Evolutionary conservation across 2,329 filamentous ascomycete species (phyloP).

Genomic region (Curvularia sp.): DNA sequence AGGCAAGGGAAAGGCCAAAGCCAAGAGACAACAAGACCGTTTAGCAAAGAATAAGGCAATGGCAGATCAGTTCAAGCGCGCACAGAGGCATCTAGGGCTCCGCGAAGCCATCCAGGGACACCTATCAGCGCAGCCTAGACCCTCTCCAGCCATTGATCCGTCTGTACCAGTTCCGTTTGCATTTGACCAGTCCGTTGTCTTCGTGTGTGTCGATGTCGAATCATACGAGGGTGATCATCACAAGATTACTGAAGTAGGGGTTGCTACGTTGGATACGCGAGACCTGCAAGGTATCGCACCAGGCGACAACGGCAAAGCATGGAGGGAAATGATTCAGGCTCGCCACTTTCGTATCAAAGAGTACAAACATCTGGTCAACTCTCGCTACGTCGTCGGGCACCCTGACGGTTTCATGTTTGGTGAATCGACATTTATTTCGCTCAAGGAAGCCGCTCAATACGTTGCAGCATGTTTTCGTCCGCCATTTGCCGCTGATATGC

Average conservation of each 20-base stretch:
- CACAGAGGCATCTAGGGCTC: conserved; percentile 75
- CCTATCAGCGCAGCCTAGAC: neutral
- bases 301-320: conserved; percentile 67
- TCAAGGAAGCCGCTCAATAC: conserved; percentile 53
- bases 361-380: conserved; percentile 70
- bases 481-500: conserved; percentile 56
- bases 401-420: conserved; percentile 79
- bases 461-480: conserved; percentile 64
- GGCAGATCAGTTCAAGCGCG: conserved; percentile 65
- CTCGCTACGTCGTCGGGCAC: conserved; percentile 72
- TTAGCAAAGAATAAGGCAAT: conserved; percentile 60
- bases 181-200: conserved; percentile 63
- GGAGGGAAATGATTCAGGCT: conserved; percentile 70
- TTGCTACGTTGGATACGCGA: conserved; percentile 78
- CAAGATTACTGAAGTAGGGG: conserved; percentile 82
- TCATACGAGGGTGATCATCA: conserved; percentile 72
- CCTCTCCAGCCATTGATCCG: conserved; percentile 26
- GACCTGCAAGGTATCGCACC: conserved; percentile 64
- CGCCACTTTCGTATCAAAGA: conserved; percentile 82
- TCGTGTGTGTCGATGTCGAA: conserved; percentile 84
- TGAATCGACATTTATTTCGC: conserved; percentile 61
- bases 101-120: conserved; percentile 46
- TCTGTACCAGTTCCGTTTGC: conserved; percentile 32
- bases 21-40: conserved; percentile 59
- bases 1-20: conserved; percentile 56